Base-by-base conservation (phyloP, 768 basidiomycete genomes). In the Boletellus ananas region DNA sequence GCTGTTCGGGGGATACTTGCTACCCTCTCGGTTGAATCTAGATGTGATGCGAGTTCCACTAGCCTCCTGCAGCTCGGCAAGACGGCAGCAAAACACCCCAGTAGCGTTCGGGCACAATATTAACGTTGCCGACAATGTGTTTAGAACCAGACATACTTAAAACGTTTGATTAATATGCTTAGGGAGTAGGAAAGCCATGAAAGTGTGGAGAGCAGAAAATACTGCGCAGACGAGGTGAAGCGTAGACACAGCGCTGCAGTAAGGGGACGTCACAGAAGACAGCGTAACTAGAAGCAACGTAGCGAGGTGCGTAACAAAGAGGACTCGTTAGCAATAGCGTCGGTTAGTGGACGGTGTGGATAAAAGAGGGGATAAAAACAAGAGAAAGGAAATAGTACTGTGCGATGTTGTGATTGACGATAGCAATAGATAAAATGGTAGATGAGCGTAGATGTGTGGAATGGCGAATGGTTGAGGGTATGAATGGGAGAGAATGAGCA, bases 351-450 rank as follows among this genome's bases (percentile, higher is more conserved):
- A 16, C 23, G 13, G 38, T 52, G 29, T 21, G 16, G 45, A 40
- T 21, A 34, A 51, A 25, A 17, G 29, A 29, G 8, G 9, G n/a
- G 43, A 13, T 29, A 43, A 41, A 27, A 35, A 39, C 23, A 46
- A n/a, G 40, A 37, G 6, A n/a, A 36, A 35, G n/a, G 21, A 40
- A 23, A 34, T 29, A 33, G 25, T 44, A 37, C 17, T 57, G 53
- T 52, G 56, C 33, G 17, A 64, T 58, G 54, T 41, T 37, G 37
- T 43, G 51, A 43, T 64, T 54, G 65, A 55, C 55, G 57, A 65
- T 60, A 70, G 60, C 55, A 54, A 68, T 68, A 70, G 56, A 70
- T 70, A 65, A 25, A 64, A 56, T 18, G 64, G 60, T 50, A 53
- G 61, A 33, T 64, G 44, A 61, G 65, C 47, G 67, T 65, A 58